Percentiles rank a stretch among this genome's conserved stretches.
phyloP scores from a whole-genome alignment of 164 flowering plant genomes.

The Berberis thunbergii region DNA sequence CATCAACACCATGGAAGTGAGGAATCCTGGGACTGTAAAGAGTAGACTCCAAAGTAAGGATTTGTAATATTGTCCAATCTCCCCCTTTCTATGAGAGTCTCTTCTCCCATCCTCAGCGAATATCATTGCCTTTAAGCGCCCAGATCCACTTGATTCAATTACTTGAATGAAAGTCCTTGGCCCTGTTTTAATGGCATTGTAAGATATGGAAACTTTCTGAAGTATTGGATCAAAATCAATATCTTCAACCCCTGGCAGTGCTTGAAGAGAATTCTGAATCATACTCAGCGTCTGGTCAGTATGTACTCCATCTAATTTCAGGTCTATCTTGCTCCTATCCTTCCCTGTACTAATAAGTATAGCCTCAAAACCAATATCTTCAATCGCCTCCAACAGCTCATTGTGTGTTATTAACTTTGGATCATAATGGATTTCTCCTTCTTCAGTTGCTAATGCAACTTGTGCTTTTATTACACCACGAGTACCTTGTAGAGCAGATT shows the following conservation, averaged over 20 bases:
- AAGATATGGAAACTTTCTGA: slow-evolving; percentile 46
- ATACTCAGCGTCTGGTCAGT: slow-evolving; percentile 31
- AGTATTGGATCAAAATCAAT: slow-evolving; percentile 29
- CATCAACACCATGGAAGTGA: slow-evolving; percentile 79
- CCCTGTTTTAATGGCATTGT: slow-evolving; percentile 63
- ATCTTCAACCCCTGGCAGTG: slow-evolving; percentile 59
- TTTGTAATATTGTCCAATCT: slow-evolving; percentile 43
- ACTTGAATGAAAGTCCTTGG: slow-evolving; percentile 60
- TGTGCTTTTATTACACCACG: slow-evolving; percentile 57
- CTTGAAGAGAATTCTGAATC: slow-evolving; percentile 48
- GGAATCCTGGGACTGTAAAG: slow-evolving; percentile 70
- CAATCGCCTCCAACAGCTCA: slow-evolving; percentile 41
- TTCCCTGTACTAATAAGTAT: slow-evolving; percentile 54
- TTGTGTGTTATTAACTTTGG: slow-evolving; percentile 32
- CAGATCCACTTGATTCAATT: slow-evolving; percentile 51
- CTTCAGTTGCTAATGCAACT: slow-evolving; percentile 80
- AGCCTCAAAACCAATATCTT: slow-evolving; percentile 68
- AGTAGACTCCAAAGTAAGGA: slow-evolving; percentile 74
- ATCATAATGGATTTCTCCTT: slow-evolving; percentile 61
- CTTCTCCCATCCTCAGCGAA: slow-evolving; percentile 46
- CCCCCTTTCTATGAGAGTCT: slow-evolving; percentile 38
- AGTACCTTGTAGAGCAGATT: slow-evolving; percentile 38
- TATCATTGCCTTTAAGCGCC: slow-evolving; percentile 45
- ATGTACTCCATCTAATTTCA: slow-evolving; percentile 51
- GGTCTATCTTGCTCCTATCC: slow-evolving; percentile 46